Conservation (phyloP, 352 stramenopile species). For the Pythium myriotylum region DNA sequence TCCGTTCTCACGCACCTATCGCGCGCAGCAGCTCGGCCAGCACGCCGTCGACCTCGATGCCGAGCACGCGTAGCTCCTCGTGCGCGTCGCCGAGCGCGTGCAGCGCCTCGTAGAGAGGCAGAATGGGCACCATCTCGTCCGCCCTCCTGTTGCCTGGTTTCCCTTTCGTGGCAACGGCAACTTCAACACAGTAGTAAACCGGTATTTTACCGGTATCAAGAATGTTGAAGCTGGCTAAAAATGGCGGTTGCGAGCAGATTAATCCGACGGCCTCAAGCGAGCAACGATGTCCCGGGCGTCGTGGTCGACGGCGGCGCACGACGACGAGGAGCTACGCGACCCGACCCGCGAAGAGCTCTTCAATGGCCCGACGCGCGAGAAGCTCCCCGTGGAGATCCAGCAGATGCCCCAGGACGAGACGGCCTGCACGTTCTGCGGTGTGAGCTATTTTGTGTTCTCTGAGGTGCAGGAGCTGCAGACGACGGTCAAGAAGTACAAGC, state of each 20-base stretch:
- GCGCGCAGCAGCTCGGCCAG: conserved; percentile 10
- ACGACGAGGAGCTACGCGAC: conserved; percentile 47
- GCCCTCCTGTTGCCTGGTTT: too few relatives aligned
- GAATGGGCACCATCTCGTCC: too few relatives aligned
- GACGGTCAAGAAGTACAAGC: conserved; percentile 73
- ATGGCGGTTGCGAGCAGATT: too few relatives aligned
- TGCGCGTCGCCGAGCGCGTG: conserved; percentile 5
- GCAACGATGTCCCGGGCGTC: too few relatives aligned
- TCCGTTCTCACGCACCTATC: too few relatives aligned
- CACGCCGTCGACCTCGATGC: not conserved
- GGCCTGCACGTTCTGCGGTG: conserved; percentile 81
- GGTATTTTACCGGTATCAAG: conserved; percentile 5
- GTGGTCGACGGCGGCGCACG: too few relatives aligned
- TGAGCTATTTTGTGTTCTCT: conserved; percentile 87
- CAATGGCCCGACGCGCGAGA: conserved; percentile 53
- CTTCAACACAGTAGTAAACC: conserved; percentile 16
- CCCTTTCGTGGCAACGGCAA: too few relatives aligned
- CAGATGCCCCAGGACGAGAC: conserved; percentile 69
- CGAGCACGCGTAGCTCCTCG: not conserved
- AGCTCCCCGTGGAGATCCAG: conserved; percentile 69
- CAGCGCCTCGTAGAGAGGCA: conserved; percentile 19
- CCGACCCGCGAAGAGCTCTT: conserved; percentile 76
- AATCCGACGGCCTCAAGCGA: too few relatives aligned
- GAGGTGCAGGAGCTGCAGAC: conserved; percentile 79
- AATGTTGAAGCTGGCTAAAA: too few relatives aligned